A percentile compares a stretch with the other conserved stretches of the same genome.
Evolutionary conservation across 192 early-diverging fungal genomes (phyloP).

Genomic region (Phycomyces nitens): DNA sequence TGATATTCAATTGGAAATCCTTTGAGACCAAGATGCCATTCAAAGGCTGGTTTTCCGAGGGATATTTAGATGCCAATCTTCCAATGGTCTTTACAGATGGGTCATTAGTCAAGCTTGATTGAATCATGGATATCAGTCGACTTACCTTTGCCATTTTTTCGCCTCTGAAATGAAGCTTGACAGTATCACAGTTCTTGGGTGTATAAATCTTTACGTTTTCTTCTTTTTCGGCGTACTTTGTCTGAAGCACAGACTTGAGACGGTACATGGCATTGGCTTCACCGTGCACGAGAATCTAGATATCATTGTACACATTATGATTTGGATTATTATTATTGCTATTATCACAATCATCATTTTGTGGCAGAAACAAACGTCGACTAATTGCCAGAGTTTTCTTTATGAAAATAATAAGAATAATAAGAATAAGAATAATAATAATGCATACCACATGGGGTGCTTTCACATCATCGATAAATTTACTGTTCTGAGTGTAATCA

Average conservation of each 20-base stretch:
- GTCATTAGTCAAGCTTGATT: background rate
- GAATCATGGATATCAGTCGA: background rate
- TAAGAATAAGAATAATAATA: background rate
- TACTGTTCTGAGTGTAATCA: slow-evolving; percentile 92
- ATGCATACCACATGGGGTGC: slow-evolving; percentile 76
- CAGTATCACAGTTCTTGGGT: slow-evolving; percentile 84
- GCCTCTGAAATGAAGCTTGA: slow-evolving; percentile 89
- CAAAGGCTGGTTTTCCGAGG: slow-evolving; percentile 61
- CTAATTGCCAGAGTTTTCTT: slow-evolving; percentile 1
- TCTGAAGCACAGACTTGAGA: slow-evolving; percentile 80
- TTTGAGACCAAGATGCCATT: slow-evolving; percentile 83
- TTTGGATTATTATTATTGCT: too few species aligned
- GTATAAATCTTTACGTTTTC: slow-evolving; percentile 80
- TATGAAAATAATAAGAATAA: background rate
- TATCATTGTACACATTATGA: background rate
- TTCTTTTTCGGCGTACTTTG: slow-evolving; percentile 76
- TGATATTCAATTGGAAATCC: slow-evolving; percentile 87
- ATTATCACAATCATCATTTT: too few species aligned
- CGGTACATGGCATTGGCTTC: slow-evolving; percentile 92
- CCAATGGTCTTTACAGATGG: slow-evolving; percentile 66
- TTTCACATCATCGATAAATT: slow-evolving; percentile 94
- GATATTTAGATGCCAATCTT: slow-evolving; percentile 71
- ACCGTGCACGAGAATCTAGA: slow-evolving; percentile 87
- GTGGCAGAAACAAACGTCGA: background rate
- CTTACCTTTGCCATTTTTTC: slow-evolving; percentile 89